phyloP scores from a whole-genome alignment of 768 basidiomycete species.

The Lentinula sp. region DNA sequence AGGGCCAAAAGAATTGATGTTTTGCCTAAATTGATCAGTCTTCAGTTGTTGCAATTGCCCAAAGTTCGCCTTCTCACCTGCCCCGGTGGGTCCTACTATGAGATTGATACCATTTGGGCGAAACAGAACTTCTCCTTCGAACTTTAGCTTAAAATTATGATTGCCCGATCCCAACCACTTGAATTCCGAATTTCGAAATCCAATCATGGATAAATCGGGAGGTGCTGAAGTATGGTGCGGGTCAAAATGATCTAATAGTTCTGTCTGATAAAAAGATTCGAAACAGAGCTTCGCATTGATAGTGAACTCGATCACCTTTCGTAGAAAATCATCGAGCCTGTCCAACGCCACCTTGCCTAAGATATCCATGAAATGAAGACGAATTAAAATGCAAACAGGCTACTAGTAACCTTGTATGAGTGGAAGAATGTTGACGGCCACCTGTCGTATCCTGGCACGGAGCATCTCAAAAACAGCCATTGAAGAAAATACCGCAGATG shows the following conservation, averaged over 20 bases:
- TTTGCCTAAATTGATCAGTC: conserved; percentile 24
- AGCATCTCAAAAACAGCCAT: conserved; percentile 43
- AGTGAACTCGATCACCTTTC: conserved; percentile 16
- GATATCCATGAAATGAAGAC: not conserved
- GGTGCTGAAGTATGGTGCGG: not conserved
- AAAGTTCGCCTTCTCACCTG: not conserved
- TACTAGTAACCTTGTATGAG: conserved; percentile 16
- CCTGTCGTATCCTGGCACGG: conserved; percentile 26
- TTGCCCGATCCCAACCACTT: conserved; percentile 26
- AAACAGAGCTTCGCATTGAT: not conserved
- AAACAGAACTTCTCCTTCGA: conserved; percentile 38
- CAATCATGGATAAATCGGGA: conserved; percentile 16
- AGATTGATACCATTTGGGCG: conserved; percentile 32
- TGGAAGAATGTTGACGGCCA: conserved; percentile 21
- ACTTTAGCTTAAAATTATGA: conserved; percentile 30
- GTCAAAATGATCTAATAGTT: conserved; percentile 24
- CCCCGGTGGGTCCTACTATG: conserved; percentile 37
- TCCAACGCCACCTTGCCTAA: conserved; percentile 43
- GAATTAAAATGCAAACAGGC: not conserved
- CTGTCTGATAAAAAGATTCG: conserved; percentile 16
- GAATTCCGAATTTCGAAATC: conserved; percentile 33
- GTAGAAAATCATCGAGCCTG: conserved; percentile 42
- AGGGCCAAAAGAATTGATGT: conserved; percentile 44
- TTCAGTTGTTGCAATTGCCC: not conserved
- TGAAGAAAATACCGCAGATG: conserved; percentile 23